A percentile compares a stretch with the other conserved stretches of the same genome.
Conservation (phyloP, 805 yeast genomes). For the Henningerozyma blattae region DNA sequence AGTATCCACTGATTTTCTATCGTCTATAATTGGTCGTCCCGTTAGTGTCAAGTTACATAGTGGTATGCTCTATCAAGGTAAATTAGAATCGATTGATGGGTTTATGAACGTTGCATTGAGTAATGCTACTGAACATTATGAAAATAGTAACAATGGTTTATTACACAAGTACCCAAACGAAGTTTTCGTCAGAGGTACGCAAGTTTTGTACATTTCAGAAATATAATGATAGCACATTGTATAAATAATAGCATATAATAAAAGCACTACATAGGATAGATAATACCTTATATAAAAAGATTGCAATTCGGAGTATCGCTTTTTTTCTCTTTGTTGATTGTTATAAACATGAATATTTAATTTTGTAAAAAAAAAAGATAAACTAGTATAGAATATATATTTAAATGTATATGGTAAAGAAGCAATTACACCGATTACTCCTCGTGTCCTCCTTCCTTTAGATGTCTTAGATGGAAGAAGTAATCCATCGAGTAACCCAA, state of each 20-base stretch:
- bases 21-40: slow-evolving; percentile 64
- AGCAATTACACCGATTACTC: no score
- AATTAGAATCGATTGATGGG: slow-evolving; percentile 83
- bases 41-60: slow-evolving; percentile 79
- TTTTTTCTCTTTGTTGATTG: no score
- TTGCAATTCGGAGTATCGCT: no score
- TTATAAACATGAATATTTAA: no score
- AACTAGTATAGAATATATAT: no score
- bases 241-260: not conserved
- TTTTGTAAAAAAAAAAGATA: no score
- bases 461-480: slow-evolving; percentile 74
- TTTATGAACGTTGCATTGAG: slow-evolving; percentile 91
- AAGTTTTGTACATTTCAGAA: slow-evolving; percentile 27
- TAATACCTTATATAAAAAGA: no score
- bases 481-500: slow-evolving; percentile 89
- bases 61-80: slow-evolving; percentile 75
- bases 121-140: slow-evolving; percentile 50
- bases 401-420: not conserved
- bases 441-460: slow-evolving; percentile 30
- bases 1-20: slow-evolving; percentile 68
- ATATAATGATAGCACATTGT: slow-evolving; percentile 5
- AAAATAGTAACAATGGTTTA: slow-evolving; percentile 19
- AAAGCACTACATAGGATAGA: not conserved
- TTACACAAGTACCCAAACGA: slow-evolving; percentile 22
- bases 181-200: slow-evolving; percentile 26